A percentile compares a stretch with the other conserved stretches of the same genome.
phyloP scores from a whole-genome alignment of 345 rosid species.

The Moricandia arvensis region DNA sequence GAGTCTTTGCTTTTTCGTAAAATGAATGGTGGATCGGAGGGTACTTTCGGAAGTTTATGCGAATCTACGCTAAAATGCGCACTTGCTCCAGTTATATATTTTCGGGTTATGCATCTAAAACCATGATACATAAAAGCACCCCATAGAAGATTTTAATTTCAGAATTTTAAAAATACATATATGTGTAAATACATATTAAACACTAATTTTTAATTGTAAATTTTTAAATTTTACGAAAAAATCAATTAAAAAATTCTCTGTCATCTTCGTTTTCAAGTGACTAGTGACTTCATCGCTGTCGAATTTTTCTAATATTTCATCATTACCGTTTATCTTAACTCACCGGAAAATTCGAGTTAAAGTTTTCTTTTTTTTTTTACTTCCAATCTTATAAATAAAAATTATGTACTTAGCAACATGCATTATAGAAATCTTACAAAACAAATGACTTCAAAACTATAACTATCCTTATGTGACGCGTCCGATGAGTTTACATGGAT shows the following conservation, averaged over 20 bases:
- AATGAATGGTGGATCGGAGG: constrained; percentile 38
- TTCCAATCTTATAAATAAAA: no score
- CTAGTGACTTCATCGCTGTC: constrained; percentile 19
- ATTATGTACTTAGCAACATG: not conserved
- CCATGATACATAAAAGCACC: no score
- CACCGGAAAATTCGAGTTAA: not conserved
- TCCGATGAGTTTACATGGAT: not conserved
- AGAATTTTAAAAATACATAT: no score
- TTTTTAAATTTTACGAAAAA: no score
- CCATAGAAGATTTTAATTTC: no score
- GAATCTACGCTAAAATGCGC: constrained; percentile 38
- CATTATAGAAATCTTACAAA: not conserved
- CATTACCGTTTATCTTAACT: constrained; percentile 10
- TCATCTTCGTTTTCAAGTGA: constrained; percentile 1
- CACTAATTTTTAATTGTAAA: no score
- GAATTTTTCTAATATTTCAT: constrained; percentile 9
- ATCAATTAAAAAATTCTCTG: no score
- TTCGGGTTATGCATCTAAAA: no score
- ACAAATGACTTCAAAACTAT: not conserved
- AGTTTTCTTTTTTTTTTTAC: no score
- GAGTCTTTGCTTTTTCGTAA: not conserved
- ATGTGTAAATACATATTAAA: no score
- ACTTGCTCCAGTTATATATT: constrained; percentile 10
- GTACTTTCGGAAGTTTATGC: not conserved
- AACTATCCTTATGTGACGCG: not conserved